These are phyloP conservation scores for Cladosporium velox DNA, from an alignment of 2,329 filamentous ascomycete genomes.

Conservation along the genomic window DNA sequence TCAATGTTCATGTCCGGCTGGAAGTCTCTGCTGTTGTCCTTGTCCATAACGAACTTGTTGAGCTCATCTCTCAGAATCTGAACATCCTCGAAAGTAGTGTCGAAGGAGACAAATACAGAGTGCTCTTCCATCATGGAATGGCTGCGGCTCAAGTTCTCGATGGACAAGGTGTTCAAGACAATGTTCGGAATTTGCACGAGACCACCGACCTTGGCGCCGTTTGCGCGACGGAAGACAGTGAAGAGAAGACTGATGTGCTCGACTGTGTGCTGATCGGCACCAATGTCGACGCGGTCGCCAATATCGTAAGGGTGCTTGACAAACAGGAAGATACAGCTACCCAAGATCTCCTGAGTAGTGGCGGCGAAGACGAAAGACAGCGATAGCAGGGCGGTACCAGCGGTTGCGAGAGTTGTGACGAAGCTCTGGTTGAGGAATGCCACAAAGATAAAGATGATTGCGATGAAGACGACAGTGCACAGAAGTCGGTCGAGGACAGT, in stretches of 20 bases:
- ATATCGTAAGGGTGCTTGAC: conserved; percentile 98
- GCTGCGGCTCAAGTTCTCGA: conserved; percentile 90
- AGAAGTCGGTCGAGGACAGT: conserved; percentile 86
- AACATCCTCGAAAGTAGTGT: conserved; percentile 86
- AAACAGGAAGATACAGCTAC: conserved; percentile 97
- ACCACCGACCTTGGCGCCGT: conserved; percentile 69
- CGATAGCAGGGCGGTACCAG: conserved; percentile 87
- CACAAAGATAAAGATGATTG: conserved; percentile 65
- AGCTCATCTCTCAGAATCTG: conserved; percentile 83
- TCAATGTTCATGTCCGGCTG: conserved; percentile 78
- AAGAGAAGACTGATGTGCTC: conserved; percentile 94
- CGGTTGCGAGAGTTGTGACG: conserved; percentile 80
- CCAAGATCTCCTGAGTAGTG: conserved; percentile 92
- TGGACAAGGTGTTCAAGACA: conserved; percentile 85
- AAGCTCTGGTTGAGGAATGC: conserved; percentile 88
- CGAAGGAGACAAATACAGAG: conserved; percentile 77
- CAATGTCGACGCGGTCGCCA: conserved; percentile 87
- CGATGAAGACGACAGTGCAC: conserved; percentile 75
- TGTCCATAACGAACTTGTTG: conserved; percentile 76
- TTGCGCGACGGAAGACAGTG: conserved; percentile 84
- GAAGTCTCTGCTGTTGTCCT: conserved; percentile 90
- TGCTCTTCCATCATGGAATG: conserved; percentile 89
- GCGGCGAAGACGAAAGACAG: conserved; percentile 95
- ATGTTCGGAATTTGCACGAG: conserved; percentile 81
- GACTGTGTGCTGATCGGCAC: conserved; percentile 70